Evolutionary conservation across 2,329 filamentous ascomycete species (phyloP).

Genomic region (Ophiostoma australiae): DNA sequence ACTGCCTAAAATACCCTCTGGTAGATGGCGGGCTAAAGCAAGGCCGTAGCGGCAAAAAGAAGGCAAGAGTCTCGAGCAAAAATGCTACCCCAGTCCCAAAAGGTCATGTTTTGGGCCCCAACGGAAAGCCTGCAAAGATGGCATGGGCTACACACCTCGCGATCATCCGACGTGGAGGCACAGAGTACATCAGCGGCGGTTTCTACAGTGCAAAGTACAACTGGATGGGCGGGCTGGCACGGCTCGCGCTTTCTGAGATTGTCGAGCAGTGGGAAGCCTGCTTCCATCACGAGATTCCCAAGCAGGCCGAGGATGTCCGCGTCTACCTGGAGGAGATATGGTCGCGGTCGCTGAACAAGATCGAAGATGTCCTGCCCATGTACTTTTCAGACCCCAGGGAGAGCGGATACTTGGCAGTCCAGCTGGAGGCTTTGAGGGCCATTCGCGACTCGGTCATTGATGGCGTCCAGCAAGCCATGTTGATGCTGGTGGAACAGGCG

Average conservation of each 20-base stretch:
- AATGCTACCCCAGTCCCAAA: background rate
- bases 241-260: conserved; percentile 8
- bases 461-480: conserved; percentile 17
- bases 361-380: conserved; percentile 10
- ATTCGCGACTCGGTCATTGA: conserved; percentile 18
- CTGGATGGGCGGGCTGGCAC: conserved; percentile 22
- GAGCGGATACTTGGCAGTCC: background rate
- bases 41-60: background rate
- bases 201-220: background rate
- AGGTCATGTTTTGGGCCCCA: background rate
- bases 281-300: conserved; percentile 4
- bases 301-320: background rate
- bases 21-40: background rate
- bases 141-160: conserved; percentile 22
- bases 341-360: background rate
- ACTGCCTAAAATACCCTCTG: background rate
- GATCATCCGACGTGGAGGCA: conserved; percentile 20
- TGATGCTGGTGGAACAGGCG: background rate
- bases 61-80: background rate
- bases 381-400: background rate
- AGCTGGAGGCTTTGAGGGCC: conserved; percentile 15
- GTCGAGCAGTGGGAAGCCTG: conserved; percentile 18
- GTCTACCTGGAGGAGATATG: background rate
- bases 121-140: background rate
- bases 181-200: conserved; percentile 18